phyloP scores from a whole-genome alignment of 1,139 yeast genomes.

The Scheffersomyces cryptocercus region DNA sequence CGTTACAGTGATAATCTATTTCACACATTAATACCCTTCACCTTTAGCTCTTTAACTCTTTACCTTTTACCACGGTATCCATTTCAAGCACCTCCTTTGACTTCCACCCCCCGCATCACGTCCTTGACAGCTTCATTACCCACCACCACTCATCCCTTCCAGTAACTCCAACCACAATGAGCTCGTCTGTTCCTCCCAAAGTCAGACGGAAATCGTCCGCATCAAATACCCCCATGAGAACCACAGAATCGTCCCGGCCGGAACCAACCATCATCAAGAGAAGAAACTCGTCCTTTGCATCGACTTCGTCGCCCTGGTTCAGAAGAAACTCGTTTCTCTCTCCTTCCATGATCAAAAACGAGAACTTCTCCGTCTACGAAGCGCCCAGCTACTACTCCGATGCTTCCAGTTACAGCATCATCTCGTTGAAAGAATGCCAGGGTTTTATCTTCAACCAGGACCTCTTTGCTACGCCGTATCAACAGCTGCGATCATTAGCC shows the following conservation, averaged over 20 bases:
- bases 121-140: too few relatives aligned
- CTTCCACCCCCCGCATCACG: too few relatives aligned
- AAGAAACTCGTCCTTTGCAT: constrained; percentile 46
- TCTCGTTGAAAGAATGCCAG: constrained; percentile 62
- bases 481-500: constrained; percentile 52
- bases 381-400: constrained; percentile 33
- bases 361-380: constrained; percentile 60
- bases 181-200: too few relatives aligned
- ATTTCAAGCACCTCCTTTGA: too few relatives aligned
- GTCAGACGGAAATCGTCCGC: too few relatives aligned
- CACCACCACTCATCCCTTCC: too few relatives aligned
- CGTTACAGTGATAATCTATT: too few relatives aligned
- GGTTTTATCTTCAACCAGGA: constrained; percentile 78
- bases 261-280: constrained; percentile 20
- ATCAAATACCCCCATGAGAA: background rate
- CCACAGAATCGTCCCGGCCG: constrained; percentile 3
- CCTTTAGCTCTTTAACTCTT: too few relatives aligned
- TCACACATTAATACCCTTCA: too few relatives aligned
- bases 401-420: constrained; percentile 35
- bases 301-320: constrained; percentile 55
- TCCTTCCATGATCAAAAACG: constrained; percentile 60
- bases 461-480: constrained; percentile 66
- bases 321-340: constrained; percentile 64
- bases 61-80: too few relatives aligned
- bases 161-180: too few relatives aligned